Percentiles rank a stretch among this genome's conserved stretches.
phyloP scores from a whole-genome alignment of 345 rosid genomes.

The Salix arbutifolia region DNA sequence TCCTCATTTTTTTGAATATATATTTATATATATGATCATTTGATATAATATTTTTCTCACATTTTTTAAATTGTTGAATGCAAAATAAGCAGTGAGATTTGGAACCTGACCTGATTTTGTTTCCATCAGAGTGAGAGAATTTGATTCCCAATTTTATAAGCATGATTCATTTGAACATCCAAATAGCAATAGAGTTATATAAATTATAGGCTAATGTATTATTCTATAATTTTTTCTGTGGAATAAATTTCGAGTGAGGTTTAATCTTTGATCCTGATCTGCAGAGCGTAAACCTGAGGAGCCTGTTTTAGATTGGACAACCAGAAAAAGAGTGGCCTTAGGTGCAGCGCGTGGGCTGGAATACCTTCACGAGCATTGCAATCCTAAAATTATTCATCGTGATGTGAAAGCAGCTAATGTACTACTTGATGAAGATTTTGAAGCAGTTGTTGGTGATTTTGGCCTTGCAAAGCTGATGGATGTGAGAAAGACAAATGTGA shows the following conservation, averaged over 20 bases:
- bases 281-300: constrained; percentile 83
- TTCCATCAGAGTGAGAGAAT: background rate
- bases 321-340: constrained; percentile 74
- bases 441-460: constrained; percentile 97
- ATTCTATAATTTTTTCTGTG: background rate
- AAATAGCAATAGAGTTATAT: background rate
- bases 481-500: constrained; percentile 78
- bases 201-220: background rate
- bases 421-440: constrained; percentile 83
- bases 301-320: constrained; percentile 73
- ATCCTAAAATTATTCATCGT: constrained; percentile 93
- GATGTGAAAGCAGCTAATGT: constrained; percentile 99
- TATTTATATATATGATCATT: too few species aligned
- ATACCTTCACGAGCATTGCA: constrained; percentile 95
- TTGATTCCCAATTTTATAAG: background rate
- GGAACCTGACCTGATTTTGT: background rate
- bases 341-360: constrained; percentile 97
- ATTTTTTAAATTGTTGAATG: background rate
- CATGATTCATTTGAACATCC: background rate
- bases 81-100: background rate
- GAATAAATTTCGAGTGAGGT: background rate
- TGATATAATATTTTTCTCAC: background rate
- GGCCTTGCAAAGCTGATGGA: constrained; percentile 95
- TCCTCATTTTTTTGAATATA: background rate
- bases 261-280: constrained; percentile 13